phyloP scores from a whole-genome alignment of 495 filamentous ascomycete species.

The Penicillium atrosanguineum region DNA sequence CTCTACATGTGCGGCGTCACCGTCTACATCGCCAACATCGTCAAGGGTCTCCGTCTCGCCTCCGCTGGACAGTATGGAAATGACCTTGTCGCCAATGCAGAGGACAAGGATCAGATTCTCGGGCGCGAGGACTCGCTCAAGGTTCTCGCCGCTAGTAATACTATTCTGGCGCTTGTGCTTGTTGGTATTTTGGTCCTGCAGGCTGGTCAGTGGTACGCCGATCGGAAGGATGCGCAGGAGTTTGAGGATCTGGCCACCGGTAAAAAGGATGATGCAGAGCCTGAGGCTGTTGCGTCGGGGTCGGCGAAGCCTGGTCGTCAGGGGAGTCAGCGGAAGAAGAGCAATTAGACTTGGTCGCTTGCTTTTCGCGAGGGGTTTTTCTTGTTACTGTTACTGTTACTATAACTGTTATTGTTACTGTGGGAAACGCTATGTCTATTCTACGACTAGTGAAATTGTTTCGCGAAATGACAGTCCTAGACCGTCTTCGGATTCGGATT shows the following conservation, averaged over 20 bases:
- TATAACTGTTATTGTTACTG: not conserved
- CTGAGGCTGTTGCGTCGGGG: conserved; percentile 11
- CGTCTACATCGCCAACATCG: conserved; percentile 91
- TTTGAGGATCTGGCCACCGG: conserved; percentile 53
- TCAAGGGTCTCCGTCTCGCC: conserved; percentile 84
- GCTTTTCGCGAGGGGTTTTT: too few relatives aligned
- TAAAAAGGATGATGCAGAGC: conserved; percentile 45
- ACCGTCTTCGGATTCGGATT: conserved; percentile 4
- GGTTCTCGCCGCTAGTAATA: conserved; percentile 93
- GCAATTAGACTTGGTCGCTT: conserved; percentile 6
- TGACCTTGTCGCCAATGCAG: conserved; percentile 35
- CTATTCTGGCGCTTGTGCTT: conserved; percentile 86
- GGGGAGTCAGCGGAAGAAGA: conserved; percentile 28
- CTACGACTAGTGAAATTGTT: not conserved
- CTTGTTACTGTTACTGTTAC: too few relatives aligned
- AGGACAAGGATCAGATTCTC: conserved; percentile 46
- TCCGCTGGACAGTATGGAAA: conserved; percentile 52
- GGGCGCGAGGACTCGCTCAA: conserved; percentile 81
- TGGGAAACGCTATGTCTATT: not conserved
- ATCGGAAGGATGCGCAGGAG: conserved; percentile 86
- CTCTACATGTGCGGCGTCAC: conserved; percentile 89
- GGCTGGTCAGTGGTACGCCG: conserved; percentile 98
- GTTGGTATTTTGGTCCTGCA: conserved; percentile 90
- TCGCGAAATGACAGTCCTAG: not conserved
- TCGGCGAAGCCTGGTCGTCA: conserved; percentile 18